Base-by-base conservation (phyloP, 306 rosid species). In the Erythrophleum fordii region DNA sequence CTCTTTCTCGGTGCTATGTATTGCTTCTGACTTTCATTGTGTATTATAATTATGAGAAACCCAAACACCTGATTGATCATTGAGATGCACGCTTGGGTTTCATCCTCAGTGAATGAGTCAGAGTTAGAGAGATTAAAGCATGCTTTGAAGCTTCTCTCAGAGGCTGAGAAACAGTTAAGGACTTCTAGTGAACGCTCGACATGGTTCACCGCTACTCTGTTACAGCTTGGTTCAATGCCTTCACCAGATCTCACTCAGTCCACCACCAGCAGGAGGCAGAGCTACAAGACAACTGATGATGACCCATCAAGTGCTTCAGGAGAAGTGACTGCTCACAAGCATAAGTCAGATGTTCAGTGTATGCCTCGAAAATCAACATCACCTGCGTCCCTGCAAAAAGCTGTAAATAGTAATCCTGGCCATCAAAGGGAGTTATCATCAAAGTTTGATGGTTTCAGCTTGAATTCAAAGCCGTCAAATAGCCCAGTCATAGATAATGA, bases 111-210 rank as follows among this genome's bases (percentile, higher is more conserved):
- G 90, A 85, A 86, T 39, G 93, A 92, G 85, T 83, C 93, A 46
- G 99, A 92, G 86, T 56, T 93, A 90, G 97, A 92, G 89, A 91
- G 98, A 65, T 82, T 96, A 73, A 96, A 96, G 88, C 94, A 93
- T 85, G 97, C 99, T 82, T 82, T 93, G 87, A 96, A 86, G 94
- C 97, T 93, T 92, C 99, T 96, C 84, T 90, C 99, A 20, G 98
- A 96, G 89, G 94, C 99, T 18, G 97, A 92, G 86, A 96, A 96
- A 84, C 99, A 92, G 89, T 87, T 96, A 42, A 89, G 99, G 80
- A 87, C 91, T 85, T 96, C 99, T 75, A 92, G 90, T 76, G 99
- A 93, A 82, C 97, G 99, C 77, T 89, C 98, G 42, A 96, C 99
- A 46, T 95, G 98, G 99, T 93, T 96, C 89, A 93, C 98, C 31